These are phyloP conservation scores for Blastocystis sp. DNA, from an alignment of 352 stramenopile genomes.

Conservation along the genomic window DNA sequence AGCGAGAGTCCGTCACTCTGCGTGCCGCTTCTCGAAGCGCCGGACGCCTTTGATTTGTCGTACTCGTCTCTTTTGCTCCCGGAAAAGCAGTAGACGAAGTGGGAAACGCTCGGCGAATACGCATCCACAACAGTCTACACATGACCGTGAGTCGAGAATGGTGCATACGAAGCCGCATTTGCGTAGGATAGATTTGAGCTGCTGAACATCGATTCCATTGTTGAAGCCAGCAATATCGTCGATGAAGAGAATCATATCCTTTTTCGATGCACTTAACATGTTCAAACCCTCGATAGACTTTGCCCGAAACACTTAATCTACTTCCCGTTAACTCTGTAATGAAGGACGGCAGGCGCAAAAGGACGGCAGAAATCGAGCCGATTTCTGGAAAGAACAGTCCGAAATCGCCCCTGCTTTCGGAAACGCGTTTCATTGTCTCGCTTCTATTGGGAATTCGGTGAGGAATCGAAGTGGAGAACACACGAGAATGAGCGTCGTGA, in stretches of 20 bases:
- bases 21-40: too few species aligned
- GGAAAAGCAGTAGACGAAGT: slow-evolving; percentile 62
- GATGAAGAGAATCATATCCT: slow-evolving; percentile 38
- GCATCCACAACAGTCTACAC: slow-evolving; percentile 55
- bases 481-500: neutral
- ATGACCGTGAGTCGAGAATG: neutral
- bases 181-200: slow-evolving; percentile 41
- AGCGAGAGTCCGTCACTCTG: too few species aligned
- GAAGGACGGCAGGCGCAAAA: too few species aligned
- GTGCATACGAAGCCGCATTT: neutral
- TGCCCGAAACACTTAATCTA: too few species aligned
- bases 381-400: too few species aligned
- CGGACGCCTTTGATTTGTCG: too few species aligned
- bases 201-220: slow-evolving; percentile 52
- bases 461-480: too few species aligned
- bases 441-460: neutral
- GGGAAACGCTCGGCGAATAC: slow-evolving; percentile 35
- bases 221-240: slow-evolving; percentile 60
- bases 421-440: neutral
- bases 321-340: neutral
- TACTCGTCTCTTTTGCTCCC: too few species aligned
- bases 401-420: neutral
- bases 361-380: neutral
- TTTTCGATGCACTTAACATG: slow-evolving; percentile 33
- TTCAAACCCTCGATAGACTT: too few species aligned